Conservation (phyloP, 192 early-diverging fungal genomes). For the Coemansia sp. region DNA sequence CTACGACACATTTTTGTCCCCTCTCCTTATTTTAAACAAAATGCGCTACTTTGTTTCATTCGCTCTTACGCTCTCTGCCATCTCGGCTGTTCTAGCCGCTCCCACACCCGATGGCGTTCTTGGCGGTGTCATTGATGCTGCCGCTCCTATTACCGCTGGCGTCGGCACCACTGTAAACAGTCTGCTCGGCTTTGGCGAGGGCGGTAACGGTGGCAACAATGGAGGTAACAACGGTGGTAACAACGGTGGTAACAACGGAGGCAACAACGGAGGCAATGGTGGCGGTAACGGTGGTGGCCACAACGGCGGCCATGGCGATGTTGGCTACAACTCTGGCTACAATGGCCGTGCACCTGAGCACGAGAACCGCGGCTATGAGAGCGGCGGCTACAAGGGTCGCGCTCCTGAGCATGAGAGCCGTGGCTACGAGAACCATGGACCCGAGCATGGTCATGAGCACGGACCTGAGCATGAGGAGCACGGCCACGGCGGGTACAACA, state of each 20-base stretch:
- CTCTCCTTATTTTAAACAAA: background rate
- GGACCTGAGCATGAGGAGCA: constrained; percentile 21
- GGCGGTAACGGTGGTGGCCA: background rate
- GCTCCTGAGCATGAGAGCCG: background rate
- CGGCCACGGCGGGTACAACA: background rate
- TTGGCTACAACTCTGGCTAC: constrained; percentile 7
- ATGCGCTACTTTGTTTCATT: constrained; percentile 6
- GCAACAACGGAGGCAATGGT: background rate
- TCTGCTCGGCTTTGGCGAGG: constrained; percentile 14
- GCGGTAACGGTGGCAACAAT: background rate
- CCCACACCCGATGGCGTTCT: constrained; percentile 19
- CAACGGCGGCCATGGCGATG: constrained; percentile 3
- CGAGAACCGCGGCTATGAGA: constrained; percentile 6
- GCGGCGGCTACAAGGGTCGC: background rate
- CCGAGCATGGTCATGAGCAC: constrained; percentile 18
- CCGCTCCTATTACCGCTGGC: constrained; percentile 23
- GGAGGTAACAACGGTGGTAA: background rate
- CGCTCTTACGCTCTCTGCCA: constrained; percentile 6
- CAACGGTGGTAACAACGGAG: background rate
- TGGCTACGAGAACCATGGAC: constrained; percentile 1
- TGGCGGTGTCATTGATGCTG: constrained; percentile 24
- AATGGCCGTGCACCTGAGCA: constrained; percentile 4
- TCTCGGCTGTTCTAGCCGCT: constrained; percentile 12
- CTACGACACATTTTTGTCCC: background rate
- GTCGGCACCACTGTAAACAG: constrained; percentile 15